Base-by-base conservation (phyloP, 2,329 filamentous ascomycete species). In the Phyllosticta paracitricarpa region DNA sequence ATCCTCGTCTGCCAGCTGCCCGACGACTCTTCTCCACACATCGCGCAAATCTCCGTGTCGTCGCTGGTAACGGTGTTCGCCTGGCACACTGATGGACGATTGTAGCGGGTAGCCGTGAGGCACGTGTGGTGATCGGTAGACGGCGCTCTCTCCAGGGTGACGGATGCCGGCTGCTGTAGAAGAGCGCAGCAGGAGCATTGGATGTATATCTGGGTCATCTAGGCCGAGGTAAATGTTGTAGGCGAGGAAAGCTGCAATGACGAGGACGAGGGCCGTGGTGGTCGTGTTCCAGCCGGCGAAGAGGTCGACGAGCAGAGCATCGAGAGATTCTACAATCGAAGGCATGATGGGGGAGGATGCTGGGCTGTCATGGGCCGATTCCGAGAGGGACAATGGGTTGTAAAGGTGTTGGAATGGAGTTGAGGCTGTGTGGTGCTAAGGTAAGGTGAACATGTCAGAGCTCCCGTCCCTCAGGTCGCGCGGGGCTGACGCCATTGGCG, bases 41-140 rank as follows among this genome's bases (percentile, higher is more conserved):
- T 99, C 93, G 60, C 93, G 84, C 65, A 99, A 78, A 68, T 99
- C 93, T 54, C 94, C 94, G 73, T 96, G 87, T 61, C 89, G 86
- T 56, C 93, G 93, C 61, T 75, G 91, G 91, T 55, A 89, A 88
- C 54, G 88, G 84, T 53, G 60, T 35, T 58, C 30, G 10, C 56
- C 60, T 51, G 60, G 60, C n/a, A 62, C 58, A 56, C 52, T 62
- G 56, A 62, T 56, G 28, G 56, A 52, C 2, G 60, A 33, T 25
- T 62, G 60, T n/a, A 62, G 56, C 52, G 60, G 60, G 33, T 72
- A 91, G 68, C 91, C 90, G 75, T 95, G 88, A 22, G 93, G 92
- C 6, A 88, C 86, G 63, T 91, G 88, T 62, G 89, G 84, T n/a
- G 89, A 89, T 63, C 94, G 83, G 75, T 93, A 96, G 63, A 91